These are phyloP conservation scores for Uronychia binucleata DNA, from an alignment of 73 alveolate genomes.

Conservation along the genomic window DNA sequence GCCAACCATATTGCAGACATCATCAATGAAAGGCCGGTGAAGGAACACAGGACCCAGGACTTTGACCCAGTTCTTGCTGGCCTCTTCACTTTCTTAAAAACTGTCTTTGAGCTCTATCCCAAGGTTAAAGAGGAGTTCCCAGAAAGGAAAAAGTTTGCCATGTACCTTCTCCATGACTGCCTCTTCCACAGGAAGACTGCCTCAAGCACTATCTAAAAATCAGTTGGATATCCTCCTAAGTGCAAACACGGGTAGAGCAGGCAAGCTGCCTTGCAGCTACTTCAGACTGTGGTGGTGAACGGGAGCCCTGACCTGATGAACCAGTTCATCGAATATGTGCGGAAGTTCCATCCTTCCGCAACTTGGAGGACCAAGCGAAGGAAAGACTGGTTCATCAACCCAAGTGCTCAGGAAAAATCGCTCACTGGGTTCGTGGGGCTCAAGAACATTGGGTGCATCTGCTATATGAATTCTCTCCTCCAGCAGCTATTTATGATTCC, in stretches of 20 bases:
- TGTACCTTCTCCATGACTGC: constrained; percentile 43
- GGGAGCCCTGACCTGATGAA: constrained; percentile 9
- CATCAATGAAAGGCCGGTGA: constrained; percentile 23
- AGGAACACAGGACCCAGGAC: constrained; percentile 27
- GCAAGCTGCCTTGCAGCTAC: constrained; percentile 33
- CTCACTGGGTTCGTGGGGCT: constrained; percentile 90
- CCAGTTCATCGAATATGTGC: constrained; percentile 34
- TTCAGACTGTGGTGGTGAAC: constrained; percentile 19
- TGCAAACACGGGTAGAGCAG: constrained; percentile 59
- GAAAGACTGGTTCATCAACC: constrained; percentile 71
- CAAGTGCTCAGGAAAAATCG: constrained; percentile 61
- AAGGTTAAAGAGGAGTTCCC: constrained; percentile 30
- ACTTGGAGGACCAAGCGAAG: constrained; percentile 76
- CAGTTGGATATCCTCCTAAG: constrained; percentile 46
- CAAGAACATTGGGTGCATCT: constrained; percentile 88
- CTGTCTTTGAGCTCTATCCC: constrained; percentile 33
- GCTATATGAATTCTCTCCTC: constrained; percentile 92
- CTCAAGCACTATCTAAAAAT: background rate
- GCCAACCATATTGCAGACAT: constrained; percentile 12
- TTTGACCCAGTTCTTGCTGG: constrained; percentile 28
- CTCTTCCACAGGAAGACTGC: constrained; percentile 46
- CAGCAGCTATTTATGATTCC: constrained; percentile 92
- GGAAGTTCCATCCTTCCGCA: constrained; percentile 41
- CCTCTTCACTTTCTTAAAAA: constrained; percentile 20
- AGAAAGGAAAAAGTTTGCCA: constrained; percentile 32